These are phyloP conservation scores for Parastagonospora nodorum DNA, from an alignment of 2,329 filamentous ascomycete species.

Conservation along the genomic window DNA sequence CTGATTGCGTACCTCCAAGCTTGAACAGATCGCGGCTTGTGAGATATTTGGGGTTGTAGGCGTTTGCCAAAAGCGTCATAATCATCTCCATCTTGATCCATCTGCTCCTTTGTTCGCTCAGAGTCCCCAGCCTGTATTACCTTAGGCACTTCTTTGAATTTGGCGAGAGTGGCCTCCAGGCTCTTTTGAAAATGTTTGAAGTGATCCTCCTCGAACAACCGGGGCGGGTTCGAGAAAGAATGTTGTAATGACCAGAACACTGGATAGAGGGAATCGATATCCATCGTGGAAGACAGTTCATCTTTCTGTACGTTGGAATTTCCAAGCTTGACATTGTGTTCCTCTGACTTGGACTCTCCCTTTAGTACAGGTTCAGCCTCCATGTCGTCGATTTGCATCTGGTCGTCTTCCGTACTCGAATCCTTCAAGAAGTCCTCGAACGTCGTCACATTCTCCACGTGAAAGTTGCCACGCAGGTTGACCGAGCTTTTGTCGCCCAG, in stretches of 20 bases:
- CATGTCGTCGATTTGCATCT: conserved; percentile 70
- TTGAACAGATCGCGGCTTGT: conserved; percentile 97
- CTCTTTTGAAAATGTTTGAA: conserved; percentile 69
- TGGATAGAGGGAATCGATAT: conserved; percentile 79
- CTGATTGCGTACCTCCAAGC: conserved; percentile 72
- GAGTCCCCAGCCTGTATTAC: conserved; percentile 71
- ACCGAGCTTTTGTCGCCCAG: conserved; percentile 96
- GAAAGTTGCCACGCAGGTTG: conserved; percentile 93
- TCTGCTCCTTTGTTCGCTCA: conserved; percentile 63
- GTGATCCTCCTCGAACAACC: conserved; percentile 72
- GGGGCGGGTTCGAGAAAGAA: conserved; percentile 87
- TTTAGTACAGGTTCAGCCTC: conserved; percentile 29
- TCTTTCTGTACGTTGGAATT: conserved; percentile 54
- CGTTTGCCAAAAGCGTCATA: conserved; percentile 69
- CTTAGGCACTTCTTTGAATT: conserved; percentile 73
- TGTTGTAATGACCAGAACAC: conserved; percentile 94
- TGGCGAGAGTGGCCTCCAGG: conserved; percentile 67
- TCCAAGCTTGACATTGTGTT: conserved; percentile 43
- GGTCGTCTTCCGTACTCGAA: conserved; percentile 50
- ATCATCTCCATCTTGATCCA: conserved; percentile 67
- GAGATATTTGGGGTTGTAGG: conserved; percentile 96
- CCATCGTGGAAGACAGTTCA: conserved; percentile 55
- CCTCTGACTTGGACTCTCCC: conserved; percentile 45
- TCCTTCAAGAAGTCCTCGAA: conserved; percentile 67
- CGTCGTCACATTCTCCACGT: conserved; percentile 89